Evolutionary conservation across 495 filamentous ascomycete species (phyloP).

Genomic region (Xylaria grammica): DNA sequence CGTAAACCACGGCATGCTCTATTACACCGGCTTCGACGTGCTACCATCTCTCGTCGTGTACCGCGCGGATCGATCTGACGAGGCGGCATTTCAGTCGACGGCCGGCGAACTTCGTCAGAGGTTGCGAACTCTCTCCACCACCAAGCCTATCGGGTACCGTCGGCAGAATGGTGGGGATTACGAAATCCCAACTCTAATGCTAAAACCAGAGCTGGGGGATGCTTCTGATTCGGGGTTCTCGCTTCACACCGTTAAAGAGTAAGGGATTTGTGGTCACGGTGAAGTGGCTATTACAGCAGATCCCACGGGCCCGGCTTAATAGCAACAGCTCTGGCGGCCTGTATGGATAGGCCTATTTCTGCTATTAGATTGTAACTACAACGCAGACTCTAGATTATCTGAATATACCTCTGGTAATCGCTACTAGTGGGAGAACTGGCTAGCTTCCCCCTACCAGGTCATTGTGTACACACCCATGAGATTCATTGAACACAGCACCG

Average conservation of each 20-base stretch:
- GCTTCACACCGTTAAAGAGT: background rate
- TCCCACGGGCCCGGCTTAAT: too few relatives aligned
- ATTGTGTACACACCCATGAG: too few relatives aligned
- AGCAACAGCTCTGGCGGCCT: too few relatives aligned
- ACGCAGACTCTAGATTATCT: too few relatives aligned
- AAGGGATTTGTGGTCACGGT: too few relatives aligned
- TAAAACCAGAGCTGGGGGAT: background rate
- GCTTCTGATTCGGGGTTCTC: background rate
- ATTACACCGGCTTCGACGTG: slow-evolving; percentile 10
- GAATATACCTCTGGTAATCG: too few relatives aligned
- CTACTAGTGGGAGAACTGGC: too few relatives aligned
- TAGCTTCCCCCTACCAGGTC: too few relatives aligned
- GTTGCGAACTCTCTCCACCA: background rate
- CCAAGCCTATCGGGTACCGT: background rate
- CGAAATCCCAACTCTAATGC: background rate
- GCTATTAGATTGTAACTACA: too few relatives aligned
- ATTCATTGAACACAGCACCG: too few relatives aligned
- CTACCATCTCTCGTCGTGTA: background rate
- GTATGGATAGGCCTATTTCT: too few relatives aligned
- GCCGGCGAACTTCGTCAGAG: slow-evolving; percentile 5
- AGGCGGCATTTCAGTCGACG: background rate
- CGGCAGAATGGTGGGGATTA: slow-evolving; percentile 2
- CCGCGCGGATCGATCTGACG: background rate
- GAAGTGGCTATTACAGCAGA: too few relatives aligned
- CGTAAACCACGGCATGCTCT: slow-evolving; percentile 2